These are phyloP conservation scores for Trametes cubensis DNA, from an alignment of 768 basidiomycete genomes.

Conservation along the genomic window DNA sequence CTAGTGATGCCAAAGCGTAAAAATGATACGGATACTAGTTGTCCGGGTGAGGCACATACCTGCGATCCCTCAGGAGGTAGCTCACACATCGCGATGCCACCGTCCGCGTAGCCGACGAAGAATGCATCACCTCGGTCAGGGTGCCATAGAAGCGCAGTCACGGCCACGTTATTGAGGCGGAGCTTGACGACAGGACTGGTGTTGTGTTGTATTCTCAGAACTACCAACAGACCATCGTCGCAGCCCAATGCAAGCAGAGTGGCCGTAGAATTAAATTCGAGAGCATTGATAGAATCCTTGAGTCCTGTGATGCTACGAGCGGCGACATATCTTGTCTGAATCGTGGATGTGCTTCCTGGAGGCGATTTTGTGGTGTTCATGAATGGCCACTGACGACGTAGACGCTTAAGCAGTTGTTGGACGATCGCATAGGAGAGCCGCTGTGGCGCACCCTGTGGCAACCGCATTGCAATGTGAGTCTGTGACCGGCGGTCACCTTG, in stretches of 20 bases:
- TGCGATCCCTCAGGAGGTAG: not conserved
- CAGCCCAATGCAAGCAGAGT: not conserved
- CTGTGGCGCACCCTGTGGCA: too few species aligned
- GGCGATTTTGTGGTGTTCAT: too few species aligned
- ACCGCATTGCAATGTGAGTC: too few species aligned
- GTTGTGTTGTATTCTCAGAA: not conserved
- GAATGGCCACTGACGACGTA: too few species aligned
- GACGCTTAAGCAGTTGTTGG: too few species aligned
- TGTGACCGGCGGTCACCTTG: too few species aligned
- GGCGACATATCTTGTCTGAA: too few species aligned
- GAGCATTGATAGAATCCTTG: not conserved
- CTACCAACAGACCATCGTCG: not conserved
- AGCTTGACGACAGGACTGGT: not conserved
- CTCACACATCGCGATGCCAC: not conserved
- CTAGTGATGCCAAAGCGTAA: not conserved
- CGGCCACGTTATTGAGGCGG: not conserved
- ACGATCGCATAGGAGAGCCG: too few species aligned
- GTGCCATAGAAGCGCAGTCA: not conserved
- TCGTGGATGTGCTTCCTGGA: too few species aligned
- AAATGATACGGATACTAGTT: not conserved
- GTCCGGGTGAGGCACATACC: not conserved
- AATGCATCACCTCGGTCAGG: not conserved
- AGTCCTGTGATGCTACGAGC: not conserved
- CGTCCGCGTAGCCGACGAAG: not conserved
- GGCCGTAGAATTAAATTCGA: not conserved